Conservation (phyloP, 2,329 filamentous ascomycete genomes). For the Phialocephala sp. region DNA sequence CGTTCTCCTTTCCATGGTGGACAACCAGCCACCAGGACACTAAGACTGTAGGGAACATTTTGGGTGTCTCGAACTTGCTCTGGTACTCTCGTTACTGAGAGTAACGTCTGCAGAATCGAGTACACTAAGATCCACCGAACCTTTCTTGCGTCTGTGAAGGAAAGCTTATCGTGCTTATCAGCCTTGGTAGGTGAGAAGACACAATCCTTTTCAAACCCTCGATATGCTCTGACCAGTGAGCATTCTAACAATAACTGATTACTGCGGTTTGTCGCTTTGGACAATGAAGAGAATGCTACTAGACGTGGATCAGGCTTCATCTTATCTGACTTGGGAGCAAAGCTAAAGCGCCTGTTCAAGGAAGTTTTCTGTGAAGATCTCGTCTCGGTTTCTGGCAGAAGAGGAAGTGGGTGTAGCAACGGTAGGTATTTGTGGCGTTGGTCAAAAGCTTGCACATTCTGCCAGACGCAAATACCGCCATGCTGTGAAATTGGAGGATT, state of each 20-base stretch:
- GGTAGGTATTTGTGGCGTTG: constrained; percentile 61
- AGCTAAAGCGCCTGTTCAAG: constrained; percentile 38
- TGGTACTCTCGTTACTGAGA: constrained; percentile 65
- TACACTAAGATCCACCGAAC: constrained; percentile 82
- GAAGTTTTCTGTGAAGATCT: constrained; percentile 37
- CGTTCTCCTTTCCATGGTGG: constrained; percentile 38
- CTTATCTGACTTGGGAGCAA: constrained; percentile 43
- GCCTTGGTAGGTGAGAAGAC: constrained; percentile 55
- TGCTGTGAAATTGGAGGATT: constrained; percentile 58
- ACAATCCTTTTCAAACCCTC: constrained; percentile 69
- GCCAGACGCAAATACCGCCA: constrained; percentile 73
- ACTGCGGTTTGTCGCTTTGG: constrained; percentile 53
- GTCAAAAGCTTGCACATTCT: constrained; percentile 73
- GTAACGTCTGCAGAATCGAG: constrained; percentile 73
- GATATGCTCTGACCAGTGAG: constrained; percentile 69
- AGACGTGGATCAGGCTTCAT: constrained; percentile 55
- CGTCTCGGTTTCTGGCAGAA: constrained; percentile 57
- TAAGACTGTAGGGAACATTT: constrained; percentile 59
- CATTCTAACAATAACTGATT: constrained; percentile 46
- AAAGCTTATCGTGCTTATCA: constrained; percentile 62
- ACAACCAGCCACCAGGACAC: constrained; percentile 34
- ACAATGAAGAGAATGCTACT: constrained; percentile 57
- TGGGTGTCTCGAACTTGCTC: constrained; percentile 63
- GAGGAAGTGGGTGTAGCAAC: constrained; percentile 69
- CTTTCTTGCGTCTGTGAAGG: constrained; percentile 72